Conservation (phyloP, 2,329 filamentous ascomycete genomes). For the Hymenoscyphus linearis region DNA sequence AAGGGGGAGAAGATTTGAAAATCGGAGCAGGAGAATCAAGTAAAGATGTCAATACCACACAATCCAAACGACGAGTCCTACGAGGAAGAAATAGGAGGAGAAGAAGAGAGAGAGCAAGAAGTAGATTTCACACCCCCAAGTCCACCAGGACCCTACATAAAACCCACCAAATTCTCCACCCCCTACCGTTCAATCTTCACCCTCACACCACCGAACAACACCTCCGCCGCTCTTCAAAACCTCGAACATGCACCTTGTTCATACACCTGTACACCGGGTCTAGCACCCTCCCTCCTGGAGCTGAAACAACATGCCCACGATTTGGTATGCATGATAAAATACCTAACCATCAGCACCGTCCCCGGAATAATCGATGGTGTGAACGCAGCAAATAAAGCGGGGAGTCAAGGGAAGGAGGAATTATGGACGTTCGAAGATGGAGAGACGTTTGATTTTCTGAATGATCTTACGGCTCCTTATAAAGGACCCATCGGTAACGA, state of each 20-base stretch:
- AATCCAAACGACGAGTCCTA: too few species aligned
- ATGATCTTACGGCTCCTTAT: conserved; percentile 45
- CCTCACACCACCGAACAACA: conserved; percentile 2
- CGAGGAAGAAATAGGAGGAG: not conserved
- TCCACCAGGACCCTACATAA: not conserved
- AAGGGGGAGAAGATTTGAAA: too few species aligned
- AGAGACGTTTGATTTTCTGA: conserved; percentile 54
- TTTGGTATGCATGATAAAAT: conserved; percentile 47
- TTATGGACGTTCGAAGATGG: conserved; percentile 34
- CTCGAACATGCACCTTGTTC: conserved; percentile 50
- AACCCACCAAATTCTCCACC: conserved; percentile 11
- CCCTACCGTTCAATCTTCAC: conserved; percentile 17
- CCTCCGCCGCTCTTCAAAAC: not conserved
- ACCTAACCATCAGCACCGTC: conserved; percentile 38
- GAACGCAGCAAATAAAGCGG: conserved; percentile 4
- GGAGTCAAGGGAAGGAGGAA: not conserved
- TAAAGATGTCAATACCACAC: too few species aligned
- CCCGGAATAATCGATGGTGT: conserved; percentile 24
- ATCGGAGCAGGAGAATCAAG: too few species aligned
- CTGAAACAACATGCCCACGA: conserved; percentile 57
- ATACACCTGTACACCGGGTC: conserved; percentile 49
- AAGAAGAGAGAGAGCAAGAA: not conserved
- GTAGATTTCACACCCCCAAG: not conserved
- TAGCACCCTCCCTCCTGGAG: conserved; percentile 48
- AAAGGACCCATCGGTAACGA: conserved; percentile 33